A percentile compares a stretch with the other conserved stretches of the same genome.
Conservation (phyloP, 495 filamentous ascomycete genomes). For the Annulohypoxylon nitens region DNA sequence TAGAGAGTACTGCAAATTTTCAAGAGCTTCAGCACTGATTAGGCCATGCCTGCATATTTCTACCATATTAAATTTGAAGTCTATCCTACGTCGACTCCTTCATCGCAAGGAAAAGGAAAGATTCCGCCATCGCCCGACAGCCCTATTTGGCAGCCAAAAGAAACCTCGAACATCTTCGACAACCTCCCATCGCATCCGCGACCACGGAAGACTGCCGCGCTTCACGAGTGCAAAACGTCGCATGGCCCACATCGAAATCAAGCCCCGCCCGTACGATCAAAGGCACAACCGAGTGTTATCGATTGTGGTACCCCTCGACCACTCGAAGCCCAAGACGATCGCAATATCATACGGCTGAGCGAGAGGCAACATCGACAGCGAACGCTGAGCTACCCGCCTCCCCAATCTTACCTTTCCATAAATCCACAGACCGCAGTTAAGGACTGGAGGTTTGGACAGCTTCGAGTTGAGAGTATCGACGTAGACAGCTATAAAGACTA, state of each 20-base stretch:
- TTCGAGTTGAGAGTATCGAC: conserved; percentile 62
- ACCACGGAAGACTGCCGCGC: conserved; percentile 7
- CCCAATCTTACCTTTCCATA: conserved; percentile 51
- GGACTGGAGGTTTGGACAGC: conserved; percentile 63
- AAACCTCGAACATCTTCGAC: conserved; percentile 59
- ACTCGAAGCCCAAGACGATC: conserved; percentile 43
- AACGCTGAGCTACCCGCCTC: conserved; percentile 49
- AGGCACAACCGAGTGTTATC: conserved; percentile 50
- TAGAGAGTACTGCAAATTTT: background rate
- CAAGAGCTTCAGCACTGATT: background rate
- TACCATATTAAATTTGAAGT: conserved; percentile 93
- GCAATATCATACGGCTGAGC: conserved; percentile 49
- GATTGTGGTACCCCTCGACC: conserved; percentile 60
- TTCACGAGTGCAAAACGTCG: conserved; percentile 16
- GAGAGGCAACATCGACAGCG: conserved; percentile 52
- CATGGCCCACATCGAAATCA: conserved; percentile 16
- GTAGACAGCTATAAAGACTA: conserved; percentile 22
- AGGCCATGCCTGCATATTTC: conserved; percentile 82
- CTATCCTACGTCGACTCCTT: conserved; percentile 65
- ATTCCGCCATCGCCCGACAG: conserved; percentile 12
- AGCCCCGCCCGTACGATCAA: conserved; percentile 2
- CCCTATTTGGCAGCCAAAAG: conserved; percentile 56
- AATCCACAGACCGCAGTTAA: conserved; percentile 55
- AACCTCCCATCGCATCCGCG: conserved; percentile 59
- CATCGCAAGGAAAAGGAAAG: conserved; percentile 25